phyloP scores from a whole-genome alignment of 805 yeast species.

The Phaffomyces opuntiae region DNA sequence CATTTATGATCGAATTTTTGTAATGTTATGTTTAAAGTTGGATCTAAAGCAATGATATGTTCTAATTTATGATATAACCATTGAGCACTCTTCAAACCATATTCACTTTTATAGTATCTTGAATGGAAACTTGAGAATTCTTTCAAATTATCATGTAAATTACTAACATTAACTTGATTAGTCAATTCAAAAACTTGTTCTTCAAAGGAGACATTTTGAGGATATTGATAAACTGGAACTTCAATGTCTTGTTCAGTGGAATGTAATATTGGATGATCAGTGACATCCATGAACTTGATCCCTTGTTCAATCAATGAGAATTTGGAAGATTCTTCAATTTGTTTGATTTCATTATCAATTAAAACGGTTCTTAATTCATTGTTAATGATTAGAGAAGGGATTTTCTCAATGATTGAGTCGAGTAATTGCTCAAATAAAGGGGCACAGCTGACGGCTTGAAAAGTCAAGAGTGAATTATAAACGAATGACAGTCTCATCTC shows the following conservation, averaged over 20 bases:
- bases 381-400: not conserved
- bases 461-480: not conserved
- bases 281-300: conserved; percentile 57
- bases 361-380: conserved; percentile 11
- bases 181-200: conserved; percentile 36
- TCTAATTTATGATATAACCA: conserved; percentile 55
- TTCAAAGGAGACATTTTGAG: conserved; percentile 33
- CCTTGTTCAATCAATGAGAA: conserved; percentile 40
- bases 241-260: conserved; percentile 7
- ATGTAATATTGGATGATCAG: conserved; percentile 30
- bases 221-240: conserved; percentile 40
- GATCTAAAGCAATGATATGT: conserved; percentile 18
- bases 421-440: not conserved
- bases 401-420: not conserved
- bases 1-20: conserved; percentile 59
- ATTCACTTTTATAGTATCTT: conserved; percentile 65
- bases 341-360: conserved; percentile 15
- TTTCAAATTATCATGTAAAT: conserved; percentile 48
- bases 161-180: conserved; percentile 36
- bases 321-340: conserved; percentile 36
- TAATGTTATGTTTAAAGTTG: conserved; percentile 35
- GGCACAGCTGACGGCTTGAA: not conserved
- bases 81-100: conserved; percentile 63
- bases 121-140: conserved; percentile 64
- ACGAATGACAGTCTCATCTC: not conserved